These are phyloP conservation scores for Porcisia deanei DNA, from an alignment of 208 protist genomes.

Conservation along the genomic window DNA sequence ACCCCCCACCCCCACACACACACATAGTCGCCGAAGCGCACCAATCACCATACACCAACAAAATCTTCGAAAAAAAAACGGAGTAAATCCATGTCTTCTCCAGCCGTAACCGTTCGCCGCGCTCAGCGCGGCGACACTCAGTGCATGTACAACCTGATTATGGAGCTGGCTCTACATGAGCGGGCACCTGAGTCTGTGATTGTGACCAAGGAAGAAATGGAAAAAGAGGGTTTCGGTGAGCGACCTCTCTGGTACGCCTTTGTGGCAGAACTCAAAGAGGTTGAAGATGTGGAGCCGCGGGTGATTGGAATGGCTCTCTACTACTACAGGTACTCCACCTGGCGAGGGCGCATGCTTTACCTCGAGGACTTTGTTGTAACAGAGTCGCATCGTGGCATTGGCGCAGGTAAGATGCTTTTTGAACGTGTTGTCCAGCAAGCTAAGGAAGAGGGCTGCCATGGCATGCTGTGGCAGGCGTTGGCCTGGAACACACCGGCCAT, in stretches of 20 bases:
- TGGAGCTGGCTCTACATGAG: constrained; percentile 51
- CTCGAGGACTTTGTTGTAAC: constrained; percentile 58
- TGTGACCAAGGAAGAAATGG: constrained; percentile 40
- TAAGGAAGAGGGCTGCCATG: constrained; percentile 43
- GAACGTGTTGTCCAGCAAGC: constrained; percentile 41
- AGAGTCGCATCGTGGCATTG: constrained; percentile 33
- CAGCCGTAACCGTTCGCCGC: constrained; percentile 30
- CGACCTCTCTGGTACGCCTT: constrained; percentile 42
- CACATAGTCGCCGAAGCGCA: background rate
- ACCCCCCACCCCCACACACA: no score
- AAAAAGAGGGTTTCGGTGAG: constrained; percentile 37
- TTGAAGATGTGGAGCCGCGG: constrained; percentile 4
- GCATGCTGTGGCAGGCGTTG: constrained; percentile 62
- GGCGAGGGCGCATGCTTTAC: constrained; percentile 54
- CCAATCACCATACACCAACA: background rate
- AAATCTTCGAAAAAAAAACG: background rate
- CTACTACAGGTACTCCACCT: constrained; percentile 61
- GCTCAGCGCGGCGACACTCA: constrained; percentile 32
- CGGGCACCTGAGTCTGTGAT: constrained; percentile 34
- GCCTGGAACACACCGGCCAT: constrained; percentile 54
- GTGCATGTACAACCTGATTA: constrained; percentile 41
- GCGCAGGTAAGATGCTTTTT: constrained; percentile 42
- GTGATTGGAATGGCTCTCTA: constrained; percentile 56
- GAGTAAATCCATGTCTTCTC: background rate
- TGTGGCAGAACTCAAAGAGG: constrained; percentile 39